These are phyloP conservation scores for Jacaranda copaia DNA, from an alignment of 257 asterid genomes.

Conservation along the genomic window DNA sequence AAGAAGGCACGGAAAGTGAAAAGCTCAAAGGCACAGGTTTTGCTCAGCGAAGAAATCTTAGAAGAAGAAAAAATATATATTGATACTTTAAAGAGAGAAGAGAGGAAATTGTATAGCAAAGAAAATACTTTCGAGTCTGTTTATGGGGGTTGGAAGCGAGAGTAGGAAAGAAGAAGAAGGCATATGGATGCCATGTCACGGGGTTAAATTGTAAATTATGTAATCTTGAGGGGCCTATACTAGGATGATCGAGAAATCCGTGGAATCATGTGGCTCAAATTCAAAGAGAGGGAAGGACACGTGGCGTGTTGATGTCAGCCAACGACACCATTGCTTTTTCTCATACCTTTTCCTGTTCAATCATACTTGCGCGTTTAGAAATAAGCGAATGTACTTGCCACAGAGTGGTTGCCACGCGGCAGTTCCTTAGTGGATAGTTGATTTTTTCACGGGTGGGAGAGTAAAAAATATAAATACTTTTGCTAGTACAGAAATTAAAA, in stretches of 20 bases:
- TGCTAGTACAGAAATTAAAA: neutral
- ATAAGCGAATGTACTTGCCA: slow-evolving; percentile 28
- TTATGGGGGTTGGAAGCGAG: slow-evolving; percentile 26
- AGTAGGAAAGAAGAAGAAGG: slow-evolving; percentile 19
- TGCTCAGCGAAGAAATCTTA: neutral
- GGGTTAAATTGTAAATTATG: slow-evolving; percentile 31
- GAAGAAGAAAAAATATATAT: neutral
- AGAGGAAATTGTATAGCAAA: slow-evolving; percentile 36
- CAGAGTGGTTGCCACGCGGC: slow-evolving; percentile 36
- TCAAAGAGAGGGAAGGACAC: slow-evolving; percentile 61
- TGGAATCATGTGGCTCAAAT: slow-evolving; percentile 74
- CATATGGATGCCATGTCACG: slow-evolving; percentile 65
- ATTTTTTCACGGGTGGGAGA: slow-evolving; percentile 16
- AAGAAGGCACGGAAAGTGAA: slow-evolving; percentile 24
- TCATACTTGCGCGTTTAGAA: slow-evolving; percentile 43
- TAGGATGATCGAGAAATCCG: slow-evolving; percentile 60
- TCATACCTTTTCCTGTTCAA: slow-evolving; percentile 8
- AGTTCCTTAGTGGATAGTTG: slow-evolving; percentile 22
- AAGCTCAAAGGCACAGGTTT: neutral
- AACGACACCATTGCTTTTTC: slow-evolving; percentile 48
- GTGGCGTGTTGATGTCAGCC: slow-evolving; percentile 63
- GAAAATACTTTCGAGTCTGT: slow-evolving; percentile 31
- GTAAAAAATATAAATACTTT: neutral
- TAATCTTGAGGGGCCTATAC: neutral
- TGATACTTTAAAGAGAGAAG: slow-evolving; percentile 29